Conservation (phyloP, 106 monocot species). For the Phalaenopsis equestris region DNA sequence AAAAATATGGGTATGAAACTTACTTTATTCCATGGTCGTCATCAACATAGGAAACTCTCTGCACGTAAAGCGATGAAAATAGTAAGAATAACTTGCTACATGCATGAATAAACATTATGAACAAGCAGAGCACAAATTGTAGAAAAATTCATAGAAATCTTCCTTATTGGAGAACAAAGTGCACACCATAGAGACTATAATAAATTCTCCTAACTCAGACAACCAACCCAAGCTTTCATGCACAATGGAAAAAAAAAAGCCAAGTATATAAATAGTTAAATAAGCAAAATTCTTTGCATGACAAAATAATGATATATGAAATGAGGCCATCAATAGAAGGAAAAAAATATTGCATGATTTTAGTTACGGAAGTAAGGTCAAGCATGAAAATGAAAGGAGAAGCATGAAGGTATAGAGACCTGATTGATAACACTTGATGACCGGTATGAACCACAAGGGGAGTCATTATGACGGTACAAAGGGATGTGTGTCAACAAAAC, state of each 20-base stretch:
- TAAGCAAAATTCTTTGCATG: not conserved
- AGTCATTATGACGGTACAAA: constrained; percentile 66
- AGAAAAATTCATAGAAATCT: not conserved
- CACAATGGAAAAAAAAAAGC: not conserved
- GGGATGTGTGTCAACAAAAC: constrained; percentile 93
- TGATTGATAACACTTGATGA: constrained; percentile 79
- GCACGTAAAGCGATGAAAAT: constrained; percentile 12
- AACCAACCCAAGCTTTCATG: not conserved
- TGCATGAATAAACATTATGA: not conserved
- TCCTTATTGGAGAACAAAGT: not conserved
- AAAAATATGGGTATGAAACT: constrained; percentile 7
- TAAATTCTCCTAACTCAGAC: not conserved
- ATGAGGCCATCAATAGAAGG: not conserved
- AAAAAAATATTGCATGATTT: not conserved
- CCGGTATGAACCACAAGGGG: constrained; percentile 76
- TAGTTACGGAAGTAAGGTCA: not conserved
- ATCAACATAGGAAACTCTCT: constrained; percentile 56
- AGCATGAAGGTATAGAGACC: constrained; percentile 23
- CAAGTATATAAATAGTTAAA: not conserved
- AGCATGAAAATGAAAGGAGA: not conserved
- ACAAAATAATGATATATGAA: not conserved
- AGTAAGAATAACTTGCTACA: not conserved
- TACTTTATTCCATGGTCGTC: constrained; percentile 58
- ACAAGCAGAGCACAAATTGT: not conserved
- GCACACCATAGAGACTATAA: not conserved